phyloP scores from a whole-genome alignment of 2,329 filamentous ascomycete species.

The Talaromyces sp. region DNA sequence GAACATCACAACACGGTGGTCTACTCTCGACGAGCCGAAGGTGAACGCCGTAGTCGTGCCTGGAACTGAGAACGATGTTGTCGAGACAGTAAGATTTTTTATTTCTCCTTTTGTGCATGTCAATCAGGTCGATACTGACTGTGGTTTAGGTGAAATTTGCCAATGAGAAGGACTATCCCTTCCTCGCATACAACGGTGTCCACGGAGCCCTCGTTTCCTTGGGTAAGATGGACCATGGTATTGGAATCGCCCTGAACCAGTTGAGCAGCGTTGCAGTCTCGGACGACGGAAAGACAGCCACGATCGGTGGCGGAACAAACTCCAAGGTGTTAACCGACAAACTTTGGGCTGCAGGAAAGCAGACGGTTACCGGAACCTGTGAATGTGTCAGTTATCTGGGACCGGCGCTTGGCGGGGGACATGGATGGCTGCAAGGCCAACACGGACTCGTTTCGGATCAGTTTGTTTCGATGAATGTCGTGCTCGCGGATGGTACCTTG shows the following conservation, averaged over 20 bases:
- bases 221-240: slow-evolving; percentile 45
- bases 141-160: slow-evolving; percentile 43
- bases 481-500: slow-evolving; percentile 46
- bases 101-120: neutral
- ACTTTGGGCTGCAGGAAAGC: slow-evolving; percentile 48
- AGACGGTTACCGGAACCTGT: slow-evolving; percentile 42
- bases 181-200: slow-evolving; percentile 49
- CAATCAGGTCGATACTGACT: slow-evolving; percentile 1
- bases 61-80: slow-evolving; percentile 45
- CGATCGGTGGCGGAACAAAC: slow-evolving; percentile 44
- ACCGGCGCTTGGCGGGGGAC: slow-evolving; percentile 53
- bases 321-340: slow-evolving; percentile 43
- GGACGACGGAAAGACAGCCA: slow-evolving; percentile 42
- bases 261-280: slow-evolving; percentile 41
- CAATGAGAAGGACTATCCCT: slow-evolving; percentile 42
- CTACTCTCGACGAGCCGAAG: slow-evolving; percentile 37
- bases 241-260: slow-evolving; percentile 46
- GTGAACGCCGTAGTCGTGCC: slow-evolving; percentile 46
- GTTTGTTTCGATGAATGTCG: slow-evolving; percentile 47
- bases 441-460: slow-evolving; percentile 52
- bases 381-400: slow-evolving; percentile 47
- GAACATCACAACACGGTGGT: slow-evolving; percentile 42
- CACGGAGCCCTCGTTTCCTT: slow-evolving; percentile 50
- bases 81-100: slow-evolving; percentile 37
- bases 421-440: slow-evolving; percentile 50